These are phyloP conservation scores for Nannochloropsis salina DNA, from an alignment of 108 stramenopile genomes.

Conservation along the genomic window DNA sequence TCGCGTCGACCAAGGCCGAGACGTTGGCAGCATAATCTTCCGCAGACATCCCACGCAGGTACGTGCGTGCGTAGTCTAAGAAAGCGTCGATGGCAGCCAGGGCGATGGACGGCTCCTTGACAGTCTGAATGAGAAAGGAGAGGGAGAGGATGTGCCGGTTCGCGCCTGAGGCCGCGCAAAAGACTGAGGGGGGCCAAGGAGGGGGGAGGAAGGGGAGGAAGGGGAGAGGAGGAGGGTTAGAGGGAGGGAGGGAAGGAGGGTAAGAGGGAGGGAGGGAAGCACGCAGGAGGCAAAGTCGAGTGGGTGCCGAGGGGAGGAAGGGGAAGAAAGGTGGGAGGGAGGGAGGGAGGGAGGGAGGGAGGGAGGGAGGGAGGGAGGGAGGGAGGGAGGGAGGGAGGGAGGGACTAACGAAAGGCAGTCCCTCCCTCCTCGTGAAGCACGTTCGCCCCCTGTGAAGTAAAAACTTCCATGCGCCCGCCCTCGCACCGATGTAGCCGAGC, in stretches of 20 bases:
- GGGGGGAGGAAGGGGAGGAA: background rate
- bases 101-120: background rate
- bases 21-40: constrained; percentile 18
- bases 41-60: background rate
- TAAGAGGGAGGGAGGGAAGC: too few species aligned
- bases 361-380: too few species aligned
- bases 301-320: too few species aligned
- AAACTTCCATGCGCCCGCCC: background rate
- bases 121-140: background rate
- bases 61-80: background rate
- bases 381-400: too few species aligned
- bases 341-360: too few species aligned
- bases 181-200: background rate
- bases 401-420: too few species aligned
- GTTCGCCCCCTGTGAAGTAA: too few species aligned
- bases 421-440: too few species aligned
- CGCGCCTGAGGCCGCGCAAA: background rate
- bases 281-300: too few species aligned
- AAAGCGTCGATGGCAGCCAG: constrained; percentile 17
- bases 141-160: constrained; percentile 7
- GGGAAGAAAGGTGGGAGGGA: too few species aligned
- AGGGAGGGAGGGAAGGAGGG: constrained; percentile 8
- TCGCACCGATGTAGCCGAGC: constrained; percentile 65
- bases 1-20: constrained; percentile 22
- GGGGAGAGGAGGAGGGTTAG: background rate